Evolutionary conservation across 805 yeast genomes (phyloP).

Genomic region (Ascoidea rubescens): DNA sequence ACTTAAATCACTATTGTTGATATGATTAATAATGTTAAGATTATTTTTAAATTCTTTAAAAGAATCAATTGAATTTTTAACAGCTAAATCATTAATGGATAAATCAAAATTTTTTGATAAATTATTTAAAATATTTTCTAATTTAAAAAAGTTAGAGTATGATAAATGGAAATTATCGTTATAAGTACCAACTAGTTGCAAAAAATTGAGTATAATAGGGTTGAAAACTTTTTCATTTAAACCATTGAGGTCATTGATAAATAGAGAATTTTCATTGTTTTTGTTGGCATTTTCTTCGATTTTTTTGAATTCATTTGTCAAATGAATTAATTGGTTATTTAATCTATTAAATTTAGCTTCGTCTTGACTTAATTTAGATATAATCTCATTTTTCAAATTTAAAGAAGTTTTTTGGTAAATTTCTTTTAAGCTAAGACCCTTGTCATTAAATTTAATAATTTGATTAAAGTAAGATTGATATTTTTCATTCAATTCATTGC

Average conservation of each 20-base stretch:
- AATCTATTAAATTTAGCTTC: conserved; percentile 3
- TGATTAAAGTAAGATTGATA: conserved; percentile 8
- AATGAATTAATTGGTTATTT: conserved; percentile 1
- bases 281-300: background rate
- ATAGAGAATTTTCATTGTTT: too few relatives aligned
- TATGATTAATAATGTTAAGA: conserved; percentile 1
- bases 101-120: conserved; percentile 57
- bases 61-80: conserved; percentile 51
- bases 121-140: conserved; percentile 26
- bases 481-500: conserved; percentile 13
- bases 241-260: too few relatives aligned
- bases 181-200: too few relatives aligned
- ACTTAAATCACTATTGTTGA: conserved; percentile 11
- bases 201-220: background rate
- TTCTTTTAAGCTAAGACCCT: background rate
- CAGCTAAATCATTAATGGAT: conserved; percentile 78
- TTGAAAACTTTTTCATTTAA: too few relatives aligned
- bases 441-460: too few relatives aligned
- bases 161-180: too few relatives aligned
- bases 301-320: conserved; percentile 5
- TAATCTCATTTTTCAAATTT: too few relatives aligned
- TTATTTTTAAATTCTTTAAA: conserved; percentile 25
- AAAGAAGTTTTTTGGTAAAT: background rate
- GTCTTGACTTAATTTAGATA: conserved; percentile 6
- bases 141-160: background rate